These are phyloP conservation scores for Talaromyces borbonicus DNA, from an alignment of 495 filamentous ascomycete species.

Conservation along the genomic window DNA sequence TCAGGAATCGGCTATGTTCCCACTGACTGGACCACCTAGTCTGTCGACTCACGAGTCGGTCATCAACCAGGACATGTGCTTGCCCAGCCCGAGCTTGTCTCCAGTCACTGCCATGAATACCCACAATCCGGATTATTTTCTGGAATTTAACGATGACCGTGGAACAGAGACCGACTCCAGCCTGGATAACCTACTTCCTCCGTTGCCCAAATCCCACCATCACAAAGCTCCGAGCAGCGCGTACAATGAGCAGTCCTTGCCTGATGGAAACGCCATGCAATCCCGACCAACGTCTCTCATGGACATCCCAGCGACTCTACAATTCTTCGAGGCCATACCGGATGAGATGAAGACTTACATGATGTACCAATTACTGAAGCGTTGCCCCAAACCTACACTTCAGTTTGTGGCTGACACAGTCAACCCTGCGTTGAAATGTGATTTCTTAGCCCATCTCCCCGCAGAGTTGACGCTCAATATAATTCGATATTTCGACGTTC, in stretches of 20 bases:
- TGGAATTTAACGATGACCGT: constrained; percentile 33
- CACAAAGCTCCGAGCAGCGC: constrained; percentile 11
- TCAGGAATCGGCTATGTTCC: constrained; percentile 10
- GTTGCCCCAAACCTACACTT: constrained; percentile 82
- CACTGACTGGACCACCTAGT: constrained; percentile 20
- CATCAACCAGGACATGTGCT: constrained; percentile 72
- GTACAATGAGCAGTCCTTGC: constrained; percentile 4
- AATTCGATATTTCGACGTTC: constrained; percentile 73
- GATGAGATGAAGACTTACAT: constrained; percentile 82
- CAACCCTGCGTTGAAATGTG: constrained; percentile 92
- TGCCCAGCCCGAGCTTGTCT: constrained; percentile 91
- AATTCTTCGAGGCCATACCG: constrained; percentile 84
- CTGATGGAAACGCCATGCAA: constrained; percentile 9
- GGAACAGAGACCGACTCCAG: constrained; percentile 38
- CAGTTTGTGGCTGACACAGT: constrained; percentile 88
- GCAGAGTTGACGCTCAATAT: constrained; percentile 81
- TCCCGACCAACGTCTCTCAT: constrained; percentile 39
- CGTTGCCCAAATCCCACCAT: constrained; percentile 15
- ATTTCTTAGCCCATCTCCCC: constrained; percentile 77
- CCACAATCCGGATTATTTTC: constrained; percentile 35
- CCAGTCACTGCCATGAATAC: constrained; percentile 76
- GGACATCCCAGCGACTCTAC: constrained; percentile 75
- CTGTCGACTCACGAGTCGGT: constrained; percentile 43
- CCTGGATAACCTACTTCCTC: constrained; percentile 27
- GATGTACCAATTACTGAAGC: constrained; percentile 87